Conservation (phyloP, 768 basidiomycete genomes). For the Phallus indusiatus region DNA sequence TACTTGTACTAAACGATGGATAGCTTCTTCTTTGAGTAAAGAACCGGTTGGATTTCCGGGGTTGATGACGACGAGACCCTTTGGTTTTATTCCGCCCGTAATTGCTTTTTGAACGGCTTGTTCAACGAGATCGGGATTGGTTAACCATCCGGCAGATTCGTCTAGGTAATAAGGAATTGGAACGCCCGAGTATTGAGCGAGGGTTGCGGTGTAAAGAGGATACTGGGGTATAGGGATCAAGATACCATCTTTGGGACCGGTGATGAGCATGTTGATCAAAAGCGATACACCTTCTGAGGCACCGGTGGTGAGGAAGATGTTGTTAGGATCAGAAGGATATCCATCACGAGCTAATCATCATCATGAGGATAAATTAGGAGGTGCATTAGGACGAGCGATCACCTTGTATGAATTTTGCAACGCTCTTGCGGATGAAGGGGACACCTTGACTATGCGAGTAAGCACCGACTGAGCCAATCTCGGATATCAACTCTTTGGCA, state of each 20-base stretch:
- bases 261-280: slow-evolving; percentile 70
- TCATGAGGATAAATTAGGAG: slow-evolving; percentile 1
- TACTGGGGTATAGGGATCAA: slow-evolving; percentile 98
- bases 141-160: slow-evolving; percentile 75
- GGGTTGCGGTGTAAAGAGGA: slow-evolving; percentile 91
- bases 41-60: slow-evolving; percentile 97
- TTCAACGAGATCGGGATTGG: slow-evolving; percentile 59
- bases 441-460: slow-evolving; percentile 96
- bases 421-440: slow-evolving; percentile 74
- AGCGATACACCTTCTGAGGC: slow-evolving; percentile 93
- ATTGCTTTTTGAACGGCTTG: slow-evolving; percentile 56
- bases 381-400: background rate
- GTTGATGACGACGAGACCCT: slow-evolving; percentile 94
- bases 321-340: slow-evolving; percentile 65
- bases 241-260: slow-evolving; percentile 58
- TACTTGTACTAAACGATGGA: slow-evolving; percentile 66
- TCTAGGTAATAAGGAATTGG: slow-evolving; percentile 85
- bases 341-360: slow-evolving; percentile 73
- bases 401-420: slow-evolving; percentile 88
- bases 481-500: slow-evolving; percentile 66
- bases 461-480: slow-evolving; percentile 90
- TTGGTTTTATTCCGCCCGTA: slow-evolving; percentile 51
- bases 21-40: slow-evolving; percentile 61
- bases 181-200: slow-evolving; percentile 75
- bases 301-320: slow-evolving; percentile 92